Evolutionary conservation across 2,329 filamentous ascomycete genomes (phyloP).

Genomic region (Colletotrichum nymphaeae): DNA sequence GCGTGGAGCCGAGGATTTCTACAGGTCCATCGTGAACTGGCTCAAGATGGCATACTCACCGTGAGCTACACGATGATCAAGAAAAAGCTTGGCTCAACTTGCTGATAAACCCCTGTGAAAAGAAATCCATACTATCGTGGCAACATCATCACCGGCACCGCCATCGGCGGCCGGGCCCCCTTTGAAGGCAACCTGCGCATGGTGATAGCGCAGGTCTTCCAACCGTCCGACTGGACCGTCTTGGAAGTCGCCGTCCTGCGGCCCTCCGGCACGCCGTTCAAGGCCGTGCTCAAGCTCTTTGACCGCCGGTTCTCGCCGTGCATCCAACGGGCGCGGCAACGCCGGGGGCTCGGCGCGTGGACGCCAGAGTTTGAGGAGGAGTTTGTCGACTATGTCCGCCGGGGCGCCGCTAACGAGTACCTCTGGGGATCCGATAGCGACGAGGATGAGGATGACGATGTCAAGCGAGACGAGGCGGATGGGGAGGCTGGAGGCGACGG

Average conservation of each 20-base stretch:
- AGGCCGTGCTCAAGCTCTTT: conserved; percentile 23
- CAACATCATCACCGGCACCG: conserved; percentile 17
- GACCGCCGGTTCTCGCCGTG: conserved; percentile 28
- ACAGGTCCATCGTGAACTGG: conserved; percentile 18
- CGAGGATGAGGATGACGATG: background rate
- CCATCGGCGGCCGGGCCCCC: background rate
- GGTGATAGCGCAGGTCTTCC: conserved; percentile 25
- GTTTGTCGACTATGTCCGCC: conserved; percentile 18
- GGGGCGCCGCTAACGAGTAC: conserved; percentile 19
- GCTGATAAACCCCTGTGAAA: background rate
- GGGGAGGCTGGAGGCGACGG: background rate
- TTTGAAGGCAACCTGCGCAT: conserved; percentile 18
- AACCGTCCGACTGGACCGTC: conserved; percentile 19
- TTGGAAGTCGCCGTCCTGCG: conserved; percentile 18
- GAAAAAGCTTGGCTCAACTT: background rate
- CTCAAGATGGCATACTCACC: conserved; percentile 26
- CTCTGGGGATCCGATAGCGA: conserved; percentile 1
- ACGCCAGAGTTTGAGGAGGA: conserved; percentile 24
- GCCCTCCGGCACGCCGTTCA: background rate
- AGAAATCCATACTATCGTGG: conserved; percentile 28
- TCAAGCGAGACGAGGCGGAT: background rate
- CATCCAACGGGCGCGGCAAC: background rate
- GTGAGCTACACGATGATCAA: no score
- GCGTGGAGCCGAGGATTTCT: background rate
- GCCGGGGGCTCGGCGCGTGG: conserved; percentile 9